A percentile compares a stretch with the other conserved stretches of the same genome.
Conservation (phyloP, 768 basidiomycete species). For the Galerina marginata region DNA sequence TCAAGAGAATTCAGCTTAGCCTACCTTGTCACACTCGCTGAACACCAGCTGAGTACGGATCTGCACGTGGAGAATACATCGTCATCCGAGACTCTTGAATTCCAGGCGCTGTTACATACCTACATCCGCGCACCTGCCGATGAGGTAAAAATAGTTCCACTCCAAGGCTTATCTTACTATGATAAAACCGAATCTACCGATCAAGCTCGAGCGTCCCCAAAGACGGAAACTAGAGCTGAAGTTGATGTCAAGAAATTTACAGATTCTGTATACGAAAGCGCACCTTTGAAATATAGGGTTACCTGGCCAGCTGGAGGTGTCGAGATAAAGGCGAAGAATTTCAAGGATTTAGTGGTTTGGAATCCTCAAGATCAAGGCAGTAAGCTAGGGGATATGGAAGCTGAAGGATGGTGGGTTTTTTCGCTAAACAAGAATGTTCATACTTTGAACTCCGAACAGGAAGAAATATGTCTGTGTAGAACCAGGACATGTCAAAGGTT, state of each 20-base stretch:
- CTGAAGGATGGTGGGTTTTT: slow-evolving; percentile 75
- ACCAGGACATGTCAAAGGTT: slow-evolving; percentile 84
- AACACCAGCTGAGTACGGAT: slow-evolving; percentile 76
- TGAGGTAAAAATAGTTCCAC: slow-evolving; percentile 63
- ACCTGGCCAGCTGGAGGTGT: slow-evolving; percentile 64
- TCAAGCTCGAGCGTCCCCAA: slow-evolving; percentile 51
- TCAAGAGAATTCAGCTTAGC: slow-evolving; percentile 69
- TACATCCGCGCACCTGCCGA: slow-evolving; percentile 77
- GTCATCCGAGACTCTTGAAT: slow-evolving; percentile 61
- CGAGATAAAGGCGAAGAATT: slow-evolving; percentile 52
- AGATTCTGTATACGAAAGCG: slow-evolving; percentile 80
- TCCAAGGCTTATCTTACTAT: slow-evolving; percentile 68
- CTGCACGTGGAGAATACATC: slow-evolving; percentile 82
- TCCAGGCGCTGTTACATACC: slow-evolving; percentile 93
- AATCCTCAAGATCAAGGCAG: slow-evolving; percentile 82
- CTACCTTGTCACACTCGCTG: slow-evolving; percentile 82
- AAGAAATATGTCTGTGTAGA: slow-evolving; percentile 89
- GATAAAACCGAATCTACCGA: slow-evolving; percentile 80
- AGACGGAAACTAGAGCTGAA: slow-evolving; percentile 60
- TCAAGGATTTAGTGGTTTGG: slow-evolving; percentile 92
- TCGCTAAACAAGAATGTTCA: background rate
- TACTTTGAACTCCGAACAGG: slow-evolving; percentile 47
- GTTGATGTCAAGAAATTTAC: slow-evolving; percentile 75
- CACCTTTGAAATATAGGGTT: slow-evolving; percentile 58
- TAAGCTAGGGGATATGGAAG: slow-evolving; percentile 90